Evolutionary conservation across 768 basidiomycete genomes (phyloP).

Genomic region (Tylopilus plumbeoviolaceoides): DNA sequence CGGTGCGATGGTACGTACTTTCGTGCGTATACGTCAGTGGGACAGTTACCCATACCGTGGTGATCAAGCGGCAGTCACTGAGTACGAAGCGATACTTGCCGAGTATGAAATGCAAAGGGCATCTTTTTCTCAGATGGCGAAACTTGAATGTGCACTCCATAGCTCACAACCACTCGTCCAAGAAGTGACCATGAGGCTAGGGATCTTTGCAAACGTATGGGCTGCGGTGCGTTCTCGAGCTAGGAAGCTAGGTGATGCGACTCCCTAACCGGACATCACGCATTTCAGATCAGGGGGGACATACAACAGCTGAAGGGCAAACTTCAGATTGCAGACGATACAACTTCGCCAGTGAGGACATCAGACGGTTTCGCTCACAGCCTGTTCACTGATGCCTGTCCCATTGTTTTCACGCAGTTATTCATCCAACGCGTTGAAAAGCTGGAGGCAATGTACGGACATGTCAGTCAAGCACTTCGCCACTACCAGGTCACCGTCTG

Average conservation of each 20-base stretch:
- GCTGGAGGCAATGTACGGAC: constrained; percentile 16
- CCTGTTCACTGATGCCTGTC: neutral
- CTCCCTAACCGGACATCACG: neutral
- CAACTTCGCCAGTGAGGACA: constrained; percentile 11
- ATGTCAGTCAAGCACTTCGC: constrained; percentile 19
- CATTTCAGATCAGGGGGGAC: constrained; percentile 18
- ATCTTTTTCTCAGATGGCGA: constrained; percentile 14
- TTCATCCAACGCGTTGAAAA: constrained; percentile 13
- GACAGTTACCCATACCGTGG: neutral
- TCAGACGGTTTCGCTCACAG: neutral
- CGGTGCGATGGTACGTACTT: constrained; percentile 7
- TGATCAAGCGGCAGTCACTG: constrained; percentile 7
- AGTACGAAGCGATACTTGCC: constrained; percentile 5
- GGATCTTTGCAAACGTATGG: constrained; percentile 19
- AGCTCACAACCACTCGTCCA: constrained; percentile 13
- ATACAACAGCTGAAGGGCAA: constrained; percentile 8
- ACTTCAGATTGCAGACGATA: constrained; percentile 8
- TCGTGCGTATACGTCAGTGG: neutral
- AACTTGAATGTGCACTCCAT: constrained; percentile 7
- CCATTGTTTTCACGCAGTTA: constrained; percentile 1
- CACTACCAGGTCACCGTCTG: constrained; percentile 19
- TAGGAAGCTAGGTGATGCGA: neutral
- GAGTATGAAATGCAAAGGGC: constrained; percentile 12
- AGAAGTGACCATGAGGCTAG: constrained; percentile 16
- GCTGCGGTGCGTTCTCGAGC: constrained; percentile 13